A percentile compares a stretch with the other conserved stretches of the same genome.
Evolutionary conservation across 2,329 filamentous ascomycete genomes (phyloP).

Genomic region (Rhexocercosporidium sp.): DNA sequence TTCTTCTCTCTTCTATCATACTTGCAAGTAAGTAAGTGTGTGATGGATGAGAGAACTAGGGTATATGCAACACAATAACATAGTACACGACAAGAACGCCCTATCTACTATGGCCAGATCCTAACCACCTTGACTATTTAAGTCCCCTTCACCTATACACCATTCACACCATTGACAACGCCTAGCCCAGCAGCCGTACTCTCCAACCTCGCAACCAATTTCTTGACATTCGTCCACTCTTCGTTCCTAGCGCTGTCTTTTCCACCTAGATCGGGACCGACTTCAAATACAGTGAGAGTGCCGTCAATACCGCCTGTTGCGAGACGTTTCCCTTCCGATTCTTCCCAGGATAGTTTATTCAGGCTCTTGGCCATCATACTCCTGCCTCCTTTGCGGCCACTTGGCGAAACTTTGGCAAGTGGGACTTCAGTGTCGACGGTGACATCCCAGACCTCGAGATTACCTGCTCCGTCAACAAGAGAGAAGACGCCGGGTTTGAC

Average conservation of each 20-base stretch:
- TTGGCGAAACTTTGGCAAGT: slow-evolving; percentile 78
- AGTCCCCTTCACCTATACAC: slow-evolving; percentile 9
- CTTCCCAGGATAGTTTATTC: slow-evolving; percentile 95
- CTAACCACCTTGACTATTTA: background rate
- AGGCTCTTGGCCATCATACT: slow-evolving; percentile 81
- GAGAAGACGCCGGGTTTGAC: slow-evolving; percentile 94
- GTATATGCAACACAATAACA: slow-evolving; percentile 34
- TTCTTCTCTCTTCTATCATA: background rate
- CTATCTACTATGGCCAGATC: slow-evolving; percentile 28
- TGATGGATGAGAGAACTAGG: slow-evolving; percentile 25
- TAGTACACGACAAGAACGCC: slow-evolving; percentile 27
- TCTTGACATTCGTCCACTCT: slow-evolving; percentile 94
- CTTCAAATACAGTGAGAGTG: slow-evolving; percentile 90
- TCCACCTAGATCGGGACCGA: slow-evolving; percentile 81
- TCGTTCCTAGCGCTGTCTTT: slow-evolving; percentile 82
- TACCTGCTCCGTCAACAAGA: slow-evolving; percentile 90
- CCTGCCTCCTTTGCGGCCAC: slow-evolving; percentile 65
- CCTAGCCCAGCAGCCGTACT: slow-evolving; percentile 36
- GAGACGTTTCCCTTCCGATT: slow-evolving; percentile 81
- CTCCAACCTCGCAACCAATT: slow-evolving; percentile 79
- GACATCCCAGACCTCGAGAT: slow-evolving; percentile 94
- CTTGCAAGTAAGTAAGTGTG: background rate
- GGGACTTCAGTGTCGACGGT: slow-evolving; percentile 92
- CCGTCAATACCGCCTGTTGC: slow-evolving; percentile 94
- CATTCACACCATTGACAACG: slow-evolving; percentile 33